A percentile compares a stretch with the other conserved stretches of the same genome.
phyloP scores from a whole-genome alignment of 2,329 filamentous ascomycete species.

The Alternaria postmessia region DNA sequence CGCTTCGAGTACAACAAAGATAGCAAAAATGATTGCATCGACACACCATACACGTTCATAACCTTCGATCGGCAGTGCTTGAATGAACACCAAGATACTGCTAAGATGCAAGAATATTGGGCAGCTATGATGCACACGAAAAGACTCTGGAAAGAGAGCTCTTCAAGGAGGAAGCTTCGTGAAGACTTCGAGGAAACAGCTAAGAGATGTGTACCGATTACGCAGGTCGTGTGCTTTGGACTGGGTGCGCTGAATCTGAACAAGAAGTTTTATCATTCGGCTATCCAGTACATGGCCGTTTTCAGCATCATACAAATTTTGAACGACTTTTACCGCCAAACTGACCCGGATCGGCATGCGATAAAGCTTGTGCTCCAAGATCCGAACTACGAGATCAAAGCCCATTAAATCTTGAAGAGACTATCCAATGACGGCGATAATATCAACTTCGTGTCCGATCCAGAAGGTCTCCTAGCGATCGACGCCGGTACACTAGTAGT shows the following conservation, averaged over 20 bases:
- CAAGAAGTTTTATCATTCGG: conserved; percentile 7
- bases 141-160: conserved; percentile 3
- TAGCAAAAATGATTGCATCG: not conserved
- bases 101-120: conserved; percentile 2
- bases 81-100: not conserved
- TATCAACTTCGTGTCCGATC: conserved; percentile 20
- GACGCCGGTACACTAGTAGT: conserved; percentile 27
- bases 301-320: conserved; percentile 22
- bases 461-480: conserved; percentile 26
- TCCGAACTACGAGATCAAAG: conserved; percentile 21
- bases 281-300: conserved; percentile 24
- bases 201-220: conserved; percentile 1
- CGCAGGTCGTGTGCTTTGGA: conserved; percentile 24
- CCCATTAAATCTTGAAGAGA: conserved; percentile 7
- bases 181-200: not conserved
- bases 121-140: not conserved
- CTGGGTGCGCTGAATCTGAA: conserved; percentile 13
- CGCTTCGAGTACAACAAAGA: conserved; percentile 4
- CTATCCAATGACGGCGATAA: not conserved
- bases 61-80: not conserved
- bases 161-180: not conserved
- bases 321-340: not conserved
- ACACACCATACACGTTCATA: conserved; percentile 1
- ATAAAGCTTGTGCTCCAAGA: conserved; percentile 28
- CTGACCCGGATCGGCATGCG: not conserved